These are phyloP conservation scores for Sphagnum tenellum DNA, from an alignment of 225 moss, liverwort and hornwort genomes.

Conservation along the genomic window DNA sequence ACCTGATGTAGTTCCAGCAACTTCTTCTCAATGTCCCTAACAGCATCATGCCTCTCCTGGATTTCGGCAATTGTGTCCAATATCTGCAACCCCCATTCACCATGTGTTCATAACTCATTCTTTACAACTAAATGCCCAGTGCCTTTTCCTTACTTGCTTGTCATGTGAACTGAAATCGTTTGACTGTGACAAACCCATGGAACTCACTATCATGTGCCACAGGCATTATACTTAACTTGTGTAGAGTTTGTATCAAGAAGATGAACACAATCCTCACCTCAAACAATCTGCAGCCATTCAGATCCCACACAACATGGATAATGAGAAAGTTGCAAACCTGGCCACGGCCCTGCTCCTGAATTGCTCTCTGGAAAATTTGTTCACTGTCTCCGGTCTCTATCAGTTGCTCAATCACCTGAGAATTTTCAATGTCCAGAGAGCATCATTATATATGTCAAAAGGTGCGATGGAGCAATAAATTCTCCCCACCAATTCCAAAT, in stretches of 20 bases:
- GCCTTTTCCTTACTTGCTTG: too few species aligned
- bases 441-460: too few species aligned
- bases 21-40: conserved; percentile 84
- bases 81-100: conserved; percentile 29
- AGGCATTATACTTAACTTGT: too few species aligned
- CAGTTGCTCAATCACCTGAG: conserved; percentile 65
- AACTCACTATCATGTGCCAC: too few species aligned
- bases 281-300: background rate
- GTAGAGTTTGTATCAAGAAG: too few species aligned
- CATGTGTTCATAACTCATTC: too few species aligned
- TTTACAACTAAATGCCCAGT: too few species aligned
- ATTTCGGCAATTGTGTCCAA: conserved; percentile 90
- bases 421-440: background rate
- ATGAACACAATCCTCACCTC: too few species aligned
- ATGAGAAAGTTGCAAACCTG: conserved; percentile 28
- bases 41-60: conserved; percentile 88
- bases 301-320: background rate
- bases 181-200: too few species aligned
- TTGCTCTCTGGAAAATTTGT: conserved; percentile 87
- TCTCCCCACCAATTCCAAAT: too few species aligned
- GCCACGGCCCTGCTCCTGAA: conserved; percentile 84
- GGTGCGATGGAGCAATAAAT: too few species aligned
- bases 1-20: conserved; percentile 90
- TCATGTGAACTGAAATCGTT: too few species aligned
- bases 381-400: conserved; percentile 90